Evolutionary conservation across 169 alveolate genomes (phyloP), one percentile per base, ranked within the genome.

Genomic region (Cryptosporidium felis): DNA sequence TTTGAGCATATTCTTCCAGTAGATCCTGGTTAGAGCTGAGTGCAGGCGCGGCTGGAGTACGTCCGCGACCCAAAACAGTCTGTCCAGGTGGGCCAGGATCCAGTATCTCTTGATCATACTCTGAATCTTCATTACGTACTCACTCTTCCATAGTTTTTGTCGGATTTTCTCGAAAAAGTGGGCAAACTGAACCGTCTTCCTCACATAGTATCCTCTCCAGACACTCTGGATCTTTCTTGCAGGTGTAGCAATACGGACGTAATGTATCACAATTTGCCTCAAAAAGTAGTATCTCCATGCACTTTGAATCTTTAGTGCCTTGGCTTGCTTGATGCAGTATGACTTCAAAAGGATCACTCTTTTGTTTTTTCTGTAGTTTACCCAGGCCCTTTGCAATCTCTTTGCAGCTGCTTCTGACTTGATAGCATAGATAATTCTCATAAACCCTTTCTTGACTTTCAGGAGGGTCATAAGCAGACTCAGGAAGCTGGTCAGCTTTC

Each of bases 201-300:
- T 85, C 1, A 38, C 53, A 9, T 62, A 59, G 38, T 89, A 89
- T 23, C 92, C 92, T 44, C 90, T 74, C 92, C 92, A 89, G 44
- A 79, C 74, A 30, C 91, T 44, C 82, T 89, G 89, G 26, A 89
- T 63, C 36, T 51, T 82, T 79, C 89, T 79, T 9, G 85, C 85
- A n/a, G 85, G 85, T 6, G 42, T 38, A 16, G 85, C 85, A 23
- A 74, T 74, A n/a, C 56, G 49, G 56, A 74, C 56, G 56, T 74
- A 74, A 26, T 74, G 85, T 16, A 58, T 53, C 58, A 74, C 40
- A 16, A 74, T 58, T 12, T 74, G 46, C 23, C 85, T 28, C 36
- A 74, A 49, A 53, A 16, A 74, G 21, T 74, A 49, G 10, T 74
- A 74, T 49, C 74, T 74, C 85, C 85, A 74, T 3, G 45, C 56